These are phyloP conservation scores for Strigomonas culicis DNA, from an alignment of 208 protist species.

Conservation along the genomic window DNA sequence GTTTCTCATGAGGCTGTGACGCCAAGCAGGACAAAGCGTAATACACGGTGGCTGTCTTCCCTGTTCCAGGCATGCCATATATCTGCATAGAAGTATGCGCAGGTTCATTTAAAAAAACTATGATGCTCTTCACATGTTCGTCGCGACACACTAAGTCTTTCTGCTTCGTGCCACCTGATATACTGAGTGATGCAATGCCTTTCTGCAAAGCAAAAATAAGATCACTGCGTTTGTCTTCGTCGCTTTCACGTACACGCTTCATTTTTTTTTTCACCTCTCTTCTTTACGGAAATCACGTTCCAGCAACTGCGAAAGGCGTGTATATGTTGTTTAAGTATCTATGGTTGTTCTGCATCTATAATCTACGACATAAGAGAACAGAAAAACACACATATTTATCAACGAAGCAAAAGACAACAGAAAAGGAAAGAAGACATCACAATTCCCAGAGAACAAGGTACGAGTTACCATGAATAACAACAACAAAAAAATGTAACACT, in stretches of 20 bases:
- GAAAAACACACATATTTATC: neutral
- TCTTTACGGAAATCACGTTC: too few relatives aligned
- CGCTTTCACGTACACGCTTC: too few relatives aligned
- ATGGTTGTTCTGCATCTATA: too few relatives aligned
- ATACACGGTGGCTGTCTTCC: slow-evolving; percentile 84
- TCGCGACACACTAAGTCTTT: slow-evolving; percentile 76
- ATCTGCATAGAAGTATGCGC: slow-evolving; percentile 83
- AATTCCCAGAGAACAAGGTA: neutral
- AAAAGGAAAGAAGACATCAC: too few relatives aligned
- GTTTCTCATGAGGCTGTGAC: slow-evolving; percentile 21
- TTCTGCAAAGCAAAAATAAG: slow-evolving; percentile 35
- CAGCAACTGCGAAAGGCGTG: too few relatives aligned
- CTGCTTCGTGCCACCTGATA: slow-evolving; percentile 52
- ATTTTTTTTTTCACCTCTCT: too few relatives aligned
- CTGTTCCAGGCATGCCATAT: slow-evolving; percentile 90
- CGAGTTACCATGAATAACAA: neutral
- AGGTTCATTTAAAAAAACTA: slow-evolving; percentile 58
- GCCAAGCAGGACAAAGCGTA: slow-evolving; percentile 60
- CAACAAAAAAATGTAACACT: neutral
- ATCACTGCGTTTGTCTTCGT: too few relatives aligned
- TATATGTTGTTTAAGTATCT: too few relatives aligned
- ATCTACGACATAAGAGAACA: neutral
- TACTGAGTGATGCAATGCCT: slow-evolving; percentile 65
- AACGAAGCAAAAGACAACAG: neutral
- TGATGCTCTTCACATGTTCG: slow-evolving; percentile 54